phyloP scores from a whole-genome alignment of 305 asterid species.

The Ajuga reptans region DNA sequence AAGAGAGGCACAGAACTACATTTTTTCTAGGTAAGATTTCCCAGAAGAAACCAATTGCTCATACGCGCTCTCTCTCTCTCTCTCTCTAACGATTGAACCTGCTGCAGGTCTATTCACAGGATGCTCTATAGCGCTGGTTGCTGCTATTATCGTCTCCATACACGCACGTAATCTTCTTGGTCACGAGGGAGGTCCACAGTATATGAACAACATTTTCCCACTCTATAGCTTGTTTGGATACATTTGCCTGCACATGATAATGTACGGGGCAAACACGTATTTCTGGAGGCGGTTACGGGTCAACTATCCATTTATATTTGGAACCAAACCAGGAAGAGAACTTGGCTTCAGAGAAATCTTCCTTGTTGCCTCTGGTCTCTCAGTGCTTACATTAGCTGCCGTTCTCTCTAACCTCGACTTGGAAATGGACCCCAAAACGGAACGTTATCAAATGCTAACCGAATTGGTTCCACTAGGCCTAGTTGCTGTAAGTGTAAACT shows the following conservation, averaged over 20 bases:
- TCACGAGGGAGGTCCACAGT: constrained; percentile 35
- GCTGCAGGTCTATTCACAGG: constrained; percentile 57
- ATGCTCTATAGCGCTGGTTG: constrained; percentile 50
- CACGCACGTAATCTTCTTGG: constrained; percentile 42
- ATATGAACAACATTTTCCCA: constrained; percentile 57
- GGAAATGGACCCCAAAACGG: constrained; percentile 60
- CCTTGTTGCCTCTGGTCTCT: constrained; percentile 58
- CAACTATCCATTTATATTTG: constrained; percentile 72
- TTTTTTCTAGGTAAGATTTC: constrained; percentile 47
- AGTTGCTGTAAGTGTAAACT: constrained; percentile 43
- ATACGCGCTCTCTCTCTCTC: too few species aligned
- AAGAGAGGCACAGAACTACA: constrained; percentile 53
- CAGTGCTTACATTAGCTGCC: constrained; percentile 49
- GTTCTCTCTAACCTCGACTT: constrained; percentile 54
- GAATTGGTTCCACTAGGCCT: constrained; percentile 62
- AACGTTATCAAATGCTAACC: constrained; percentile 28
- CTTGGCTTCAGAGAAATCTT: constrained; percentile 61
- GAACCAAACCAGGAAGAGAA: constrained; percentile 52
- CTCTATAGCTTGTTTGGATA: constrained; percentile 59
- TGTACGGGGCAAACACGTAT: constrained; percentile 52
- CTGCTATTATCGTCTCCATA: constrained; percentile 30
- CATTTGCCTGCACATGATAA: constrained; percentile 63
- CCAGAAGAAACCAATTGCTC: background rate
- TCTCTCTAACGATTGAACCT: too few species aligned
- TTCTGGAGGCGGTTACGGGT: constrained; percentile 61